A percentile compares a stretch with the other conserved stretches of the same genome.
These are phyloP conservation scores for Solanum aculeatissimum DNA, from an alignment of 305 asterid genomes.

Conservation along the genomic window DNA sequence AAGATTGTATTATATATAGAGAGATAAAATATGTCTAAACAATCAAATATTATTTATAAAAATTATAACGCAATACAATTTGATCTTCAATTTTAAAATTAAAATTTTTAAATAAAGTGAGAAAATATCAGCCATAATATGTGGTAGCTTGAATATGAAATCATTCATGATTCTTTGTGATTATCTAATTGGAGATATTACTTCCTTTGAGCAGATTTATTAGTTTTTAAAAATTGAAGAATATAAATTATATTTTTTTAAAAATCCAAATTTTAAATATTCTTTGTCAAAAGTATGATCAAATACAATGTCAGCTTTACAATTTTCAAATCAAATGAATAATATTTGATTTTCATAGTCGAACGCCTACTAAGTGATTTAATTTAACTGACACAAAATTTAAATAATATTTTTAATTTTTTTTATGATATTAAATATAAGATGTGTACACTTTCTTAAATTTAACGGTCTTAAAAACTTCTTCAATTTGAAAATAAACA, in stretches of 20 bases:
- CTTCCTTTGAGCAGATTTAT: neutral
- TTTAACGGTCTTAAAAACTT: neutral
- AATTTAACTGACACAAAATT: neutral
- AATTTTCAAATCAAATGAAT: neutral
- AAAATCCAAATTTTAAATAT: neutral
- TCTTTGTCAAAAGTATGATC: neutral
- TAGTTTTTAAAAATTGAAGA: neutral
- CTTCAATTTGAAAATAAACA: too few relatives aligned
- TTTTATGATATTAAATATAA: neutral
- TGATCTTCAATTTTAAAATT: neutral
- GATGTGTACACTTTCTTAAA: neutral
- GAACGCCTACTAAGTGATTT: neutral
- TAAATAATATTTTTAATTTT: neutral
- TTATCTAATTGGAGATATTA: neutral
- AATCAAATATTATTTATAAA: neutral
- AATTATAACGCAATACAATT: neutral
- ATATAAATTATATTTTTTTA: neutral
- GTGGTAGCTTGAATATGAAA: neutral
- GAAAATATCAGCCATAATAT: neutral
- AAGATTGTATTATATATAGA: too few relatives aligned
- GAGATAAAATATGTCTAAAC: neutral
- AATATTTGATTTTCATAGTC: neutral
- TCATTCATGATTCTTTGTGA: neutral
- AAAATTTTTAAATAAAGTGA: neutral
- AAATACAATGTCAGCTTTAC: neutral